Evolutionary conservation across 768 basidiomycete species (phyloP).

Genomic region (Hypholoma sublateritium): DNA sequence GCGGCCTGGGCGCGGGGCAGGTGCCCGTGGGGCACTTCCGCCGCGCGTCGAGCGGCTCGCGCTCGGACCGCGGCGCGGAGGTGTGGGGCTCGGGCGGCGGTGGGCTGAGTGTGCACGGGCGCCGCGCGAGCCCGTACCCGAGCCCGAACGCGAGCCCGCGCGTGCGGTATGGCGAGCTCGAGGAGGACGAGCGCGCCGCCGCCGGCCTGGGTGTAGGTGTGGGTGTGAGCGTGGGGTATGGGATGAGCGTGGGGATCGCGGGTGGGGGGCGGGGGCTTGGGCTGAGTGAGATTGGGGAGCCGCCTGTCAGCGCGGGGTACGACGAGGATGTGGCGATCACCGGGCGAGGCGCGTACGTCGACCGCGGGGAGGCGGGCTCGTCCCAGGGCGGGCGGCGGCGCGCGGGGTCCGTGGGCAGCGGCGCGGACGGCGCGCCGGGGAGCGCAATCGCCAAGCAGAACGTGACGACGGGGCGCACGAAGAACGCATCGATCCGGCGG

Average conservation of each 20-base stretch:
- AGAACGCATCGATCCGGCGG: conserved; percentile 80
- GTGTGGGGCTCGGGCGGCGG: conserved; percentile 28
- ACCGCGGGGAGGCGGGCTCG: conserved; percentile 12
- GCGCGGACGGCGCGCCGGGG: conserved; percentile 7
- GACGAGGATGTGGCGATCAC: conserved; percentile 28
- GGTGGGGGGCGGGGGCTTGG: conserved; percentile 9
- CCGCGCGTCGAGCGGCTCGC: conserved; percentile 40
- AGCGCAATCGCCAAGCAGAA: conserved; percentile 60
- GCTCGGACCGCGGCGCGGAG: conserved; percentile 39
- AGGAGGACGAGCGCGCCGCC: conserved; percentile 18
- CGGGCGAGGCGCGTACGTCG: conserved; percentile 20
- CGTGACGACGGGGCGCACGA: conserved; percentile 89
- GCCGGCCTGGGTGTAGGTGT: conserved; percentile 4
- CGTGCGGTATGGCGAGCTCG: conserved; percentile 50
- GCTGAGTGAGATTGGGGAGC: conserved; percentile 20
- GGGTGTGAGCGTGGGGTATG: background rate
- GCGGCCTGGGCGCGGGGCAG: too few species aligned
- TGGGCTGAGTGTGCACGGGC: conserved; percentile 18
- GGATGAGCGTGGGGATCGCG: conserved; percentile 13
- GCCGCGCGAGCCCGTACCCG: conserved; percentile 61
- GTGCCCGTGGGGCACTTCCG: conserved; percentile 32
- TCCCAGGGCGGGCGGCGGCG: conserved; percentile 12
- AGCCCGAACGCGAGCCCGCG: conserved; percentile 67
- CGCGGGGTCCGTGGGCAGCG: conserved; percentile 13
- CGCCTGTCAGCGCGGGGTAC: conserved; percentile 28